Conservation (phyloP, 2,329 filamentous ascomycete genomes). For the Aspergillus terreus region DNA sequence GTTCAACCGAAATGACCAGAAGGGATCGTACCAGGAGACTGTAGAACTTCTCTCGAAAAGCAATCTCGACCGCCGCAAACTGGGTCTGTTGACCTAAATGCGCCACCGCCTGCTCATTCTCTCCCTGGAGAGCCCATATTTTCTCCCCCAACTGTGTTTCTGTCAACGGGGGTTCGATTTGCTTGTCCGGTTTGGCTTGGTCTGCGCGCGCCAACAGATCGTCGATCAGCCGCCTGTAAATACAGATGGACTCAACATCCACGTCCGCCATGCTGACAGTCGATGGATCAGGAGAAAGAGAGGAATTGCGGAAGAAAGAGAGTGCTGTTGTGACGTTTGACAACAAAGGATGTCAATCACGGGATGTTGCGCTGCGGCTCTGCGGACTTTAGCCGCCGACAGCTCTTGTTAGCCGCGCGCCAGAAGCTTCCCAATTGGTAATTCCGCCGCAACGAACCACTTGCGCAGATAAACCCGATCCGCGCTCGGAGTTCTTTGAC, state of each 20-base stretch:
- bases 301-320: constrained; percentile 6
- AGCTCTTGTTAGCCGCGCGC: constrained; percentile 26
- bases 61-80: constrained; percentile 75
- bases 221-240: constrained; percentile 53
- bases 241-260: constrained; percentile 31
- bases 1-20: not conserved
- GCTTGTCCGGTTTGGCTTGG: constrained; percentile 54
- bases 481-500: constrained; percentile 56
- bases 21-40: constrained; percentile 63
- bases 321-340: constrained; percentile 1
- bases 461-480: constrained; percentile 26
- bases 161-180: constrained; percentile 71
- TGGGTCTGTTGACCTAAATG: constrained; percentile 51
- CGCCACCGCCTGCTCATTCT: constrained; percentile 17
- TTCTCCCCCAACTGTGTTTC: constrained; percentile 55
- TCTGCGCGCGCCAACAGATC: constrained; percentile 59
- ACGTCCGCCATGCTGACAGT: constrained; percentile 28
- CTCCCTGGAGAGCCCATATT: constrained; percentile 36
- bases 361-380: constrained; percentile 25
- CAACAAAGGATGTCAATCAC: constrained; percentile 10
- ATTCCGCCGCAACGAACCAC: constrained; percentile 23
- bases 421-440: constrained; percentile 20
- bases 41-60: constrained; percentile 77
- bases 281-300: not conserved
- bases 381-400: constrained; percentile 22